Evolutionary conservation across 495 filamentous ascomycete genomes (phyloP).

Genomic region (Xylaria nigripes): DNA sequence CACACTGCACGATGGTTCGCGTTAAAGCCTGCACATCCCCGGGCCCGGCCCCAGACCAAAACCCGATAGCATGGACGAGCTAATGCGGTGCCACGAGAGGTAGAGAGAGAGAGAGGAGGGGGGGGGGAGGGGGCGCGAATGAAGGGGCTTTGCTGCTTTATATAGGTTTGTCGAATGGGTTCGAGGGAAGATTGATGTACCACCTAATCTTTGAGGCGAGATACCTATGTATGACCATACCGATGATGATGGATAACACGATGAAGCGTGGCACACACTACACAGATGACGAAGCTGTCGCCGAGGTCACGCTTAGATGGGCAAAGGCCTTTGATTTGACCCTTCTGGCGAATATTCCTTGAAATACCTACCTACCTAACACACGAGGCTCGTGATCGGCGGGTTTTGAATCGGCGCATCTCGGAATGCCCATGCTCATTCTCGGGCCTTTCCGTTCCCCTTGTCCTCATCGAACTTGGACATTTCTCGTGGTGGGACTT

Average conservation of each 20-base stretch:
- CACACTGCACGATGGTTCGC: not conserved
- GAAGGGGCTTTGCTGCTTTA: no score
- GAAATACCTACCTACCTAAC: no score
- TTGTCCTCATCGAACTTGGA: not conserved
- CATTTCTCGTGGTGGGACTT: no score
- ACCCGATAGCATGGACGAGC: not conserved
- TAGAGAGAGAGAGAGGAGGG: no score
- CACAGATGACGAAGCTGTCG: not conserved
- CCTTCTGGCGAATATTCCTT: no score
- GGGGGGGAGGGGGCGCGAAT: not conserved
- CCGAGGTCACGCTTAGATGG: not conserved
- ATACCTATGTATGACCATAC: not conserved
- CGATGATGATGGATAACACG: not conserved
- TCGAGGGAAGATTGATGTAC: no score
- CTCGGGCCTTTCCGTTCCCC: not conserved
- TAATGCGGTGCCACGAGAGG: not conserved
- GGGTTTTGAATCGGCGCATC: not conserved
- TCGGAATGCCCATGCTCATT: not conserved
- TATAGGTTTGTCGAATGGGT: no score
- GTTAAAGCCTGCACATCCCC: not conserved
- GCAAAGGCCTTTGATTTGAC: not conserved
- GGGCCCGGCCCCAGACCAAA: not conserved
- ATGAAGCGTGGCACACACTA: not conserved
- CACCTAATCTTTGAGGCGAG: no score
- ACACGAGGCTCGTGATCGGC: not conserved